These are phyloP conservation scores for Candida rishiriensis DNA, from an alignment of 805 yeast species.

Conservation along the genomic window DNA sequence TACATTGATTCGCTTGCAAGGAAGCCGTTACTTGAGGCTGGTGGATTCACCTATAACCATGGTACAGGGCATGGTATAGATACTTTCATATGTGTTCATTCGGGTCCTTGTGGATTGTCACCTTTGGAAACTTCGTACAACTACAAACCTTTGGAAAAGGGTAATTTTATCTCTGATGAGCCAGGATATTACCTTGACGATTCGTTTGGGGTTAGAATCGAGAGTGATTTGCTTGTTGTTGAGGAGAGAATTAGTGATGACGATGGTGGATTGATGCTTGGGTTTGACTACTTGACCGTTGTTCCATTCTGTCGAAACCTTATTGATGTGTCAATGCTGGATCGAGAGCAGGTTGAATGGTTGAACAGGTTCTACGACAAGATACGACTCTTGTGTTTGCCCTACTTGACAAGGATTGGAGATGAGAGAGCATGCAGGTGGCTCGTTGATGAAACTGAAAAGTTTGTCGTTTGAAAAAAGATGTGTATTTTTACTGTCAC, in stretches of 20 bases:
- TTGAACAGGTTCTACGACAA: constrained; percentile 61
- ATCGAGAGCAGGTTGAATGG: constrained; percentile 59
- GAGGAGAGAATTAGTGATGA: constrained; percentile 36
- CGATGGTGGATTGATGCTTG: constrained; percentile 53
- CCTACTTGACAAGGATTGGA: constrained; percentile 46
- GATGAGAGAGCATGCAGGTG: constrained; percentile 63
- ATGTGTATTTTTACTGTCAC: not conserved
- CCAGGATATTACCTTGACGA: constrained; percentile 93
- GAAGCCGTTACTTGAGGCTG: constrained; percentile 74
- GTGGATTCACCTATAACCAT: constrained; percentile 75
- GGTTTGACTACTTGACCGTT: constrained; percentile 78
- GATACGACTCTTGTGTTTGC: constrained; percentile 50
- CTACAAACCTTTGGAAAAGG: constrained; percentile 51
- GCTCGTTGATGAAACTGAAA: constrained; percentile 63
- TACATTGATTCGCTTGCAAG: constrained; percentile 80
- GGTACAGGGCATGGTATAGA: constrained; percentile 99
- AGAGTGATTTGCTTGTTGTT: constrained; percentile 69
- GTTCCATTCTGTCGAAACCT: constrained; percentile 80
- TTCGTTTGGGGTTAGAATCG: constrained; percentile 86
- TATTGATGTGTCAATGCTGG: constrained; percentile 57
- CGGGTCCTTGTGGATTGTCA: constrained; percentile 86
- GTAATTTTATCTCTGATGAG: constrained; percentile 83
- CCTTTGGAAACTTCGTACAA: constrained; percentile 28
- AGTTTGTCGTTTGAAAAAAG: constrained; percentile 13
- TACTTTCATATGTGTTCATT: constrained; percentile 85